phyloP scores from a whole-genome alignment of 768 basidiomycete species.

The Punctularia strigosozonata region DNA sequence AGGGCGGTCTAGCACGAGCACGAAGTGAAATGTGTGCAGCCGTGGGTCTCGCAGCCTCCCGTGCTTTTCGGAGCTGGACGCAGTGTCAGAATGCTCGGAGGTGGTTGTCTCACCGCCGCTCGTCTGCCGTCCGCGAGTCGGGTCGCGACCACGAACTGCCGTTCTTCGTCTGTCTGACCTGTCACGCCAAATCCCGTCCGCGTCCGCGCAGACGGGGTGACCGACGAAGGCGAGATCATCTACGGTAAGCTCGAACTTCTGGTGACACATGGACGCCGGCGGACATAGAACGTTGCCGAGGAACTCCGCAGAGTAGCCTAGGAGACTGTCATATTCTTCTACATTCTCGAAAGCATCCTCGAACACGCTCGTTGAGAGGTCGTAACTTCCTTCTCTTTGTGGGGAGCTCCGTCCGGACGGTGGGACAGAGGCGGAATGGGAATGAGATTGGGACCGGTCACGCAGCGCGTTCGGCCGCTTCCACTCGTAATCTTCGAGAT shows the following conservation, averaged over 20 bases:
- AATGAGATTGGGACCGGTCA: conserved; percentile 41
- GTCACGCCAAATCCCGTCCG: conserved; percentile 67
- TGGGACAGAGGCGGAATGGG: conserved; percentile 30
- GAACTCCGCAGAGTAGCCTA: conserved; percentile 74
- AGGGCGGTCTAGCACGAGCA: conserved; percentile 79
- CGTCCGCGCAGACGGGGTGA: conserved; percentile 79
- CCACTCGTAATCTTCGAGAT: conserved; percentile 50
- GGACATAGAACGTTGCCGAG: conserved; percentile 77
- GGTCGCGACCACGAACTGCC: conserved; percentile 43
- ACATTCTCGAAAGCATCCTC: conserved; percentile 9
- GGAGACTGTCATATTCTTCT: conserved; percentile 53
- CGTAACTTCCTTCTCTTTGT: conserved; percentile 28
- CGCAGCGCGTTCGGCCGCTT: conserved; percentile 36
- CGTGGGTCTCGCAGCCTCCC: no score
- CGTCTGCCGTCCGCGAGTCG: conserved; percentile 31
- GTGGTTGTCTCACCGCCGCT: conserved; percentile 19
- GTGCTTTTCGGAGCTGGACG: conserved; percentile 34
- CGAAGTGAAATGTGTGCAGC: conserved; percentile 75
- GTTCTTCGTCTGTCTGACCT: conserved; percentile 45
- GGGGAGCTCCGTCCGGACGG: conserved; percentile 43
- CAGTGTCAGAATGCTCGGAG: conserved; percentile 9
- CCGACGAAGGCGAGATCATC: conserved; percentile 91
- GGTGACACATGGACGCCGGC: conserved; percentile 71
- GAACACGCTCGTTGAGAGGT: conserved; percentile 19
- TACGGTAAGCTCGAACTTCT: conserved; percentile 86